phyloP scores from a whole-genome alignment of 306 rosid genomes.

The Prunus padus region DNA sequence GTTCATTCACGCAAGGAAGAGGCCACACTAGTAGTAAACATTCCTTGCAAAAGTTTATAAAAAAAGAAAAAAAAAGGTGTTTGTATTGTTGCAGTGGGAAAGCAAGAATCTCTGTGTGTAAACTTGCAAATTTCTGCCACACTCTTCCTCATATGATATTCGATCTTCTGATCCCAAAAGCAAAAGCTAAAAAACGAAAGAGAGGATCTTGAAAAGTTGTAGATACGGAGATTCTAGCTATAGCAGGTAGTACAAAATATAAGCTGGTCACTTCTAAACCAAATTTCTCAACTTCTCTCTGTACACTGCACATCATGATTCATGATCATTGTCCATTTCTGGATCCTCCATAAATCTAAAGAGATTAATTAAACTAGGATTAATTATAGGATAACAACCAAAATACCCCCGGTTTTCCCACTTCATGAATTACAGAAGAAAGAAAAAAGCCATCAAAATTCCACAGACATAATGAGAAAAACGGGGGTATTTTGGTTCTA shows the following conservation, averaged over 20 bases:
- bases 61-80: background rate
- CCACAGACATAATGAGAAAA: conserved; percentile 51
- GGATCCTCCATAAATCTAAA: background rate
- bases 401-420: conserved; percentile 89
- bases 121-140: conserved; percentile 23
- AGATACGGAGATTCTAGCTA: background rate
- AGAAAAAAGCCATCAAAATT: background rate
- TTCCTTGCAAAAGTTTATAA: conserved; percentile 2
- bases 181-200: conserved; percentile 8
- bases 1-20: conserved; percentile 25
- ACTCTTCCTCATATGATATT: conserved; percentile 17
- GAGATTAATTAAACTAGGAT: conserved; percentile 4
- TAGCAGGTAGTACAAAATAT: background rate
- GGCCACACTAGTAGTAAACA: background rate
- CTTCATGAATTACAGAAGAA: conserved; percentile 23
- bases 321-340: conserved; percentile 10
- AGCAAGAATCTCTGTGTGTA: conserved; percentile 26
- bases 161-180: conserved; percentile 18
- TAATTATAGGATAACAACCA: conserved; percentile 30
- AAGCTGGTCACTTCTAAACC: background rate
- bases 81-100: conserved; percentile 24
- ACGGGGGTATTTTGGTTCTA: conserved; percentile 75
- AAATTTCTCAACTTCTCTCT: conserved; percentile 30
- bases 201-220: conserved; percentile 19
- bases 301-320: conserved; percentile 31